These are phyloP conservation scores for Globisporangium takayamanum DNA, from an alignment of 352 stramenopile genomes.

Conservation along the genomic window DNA sequence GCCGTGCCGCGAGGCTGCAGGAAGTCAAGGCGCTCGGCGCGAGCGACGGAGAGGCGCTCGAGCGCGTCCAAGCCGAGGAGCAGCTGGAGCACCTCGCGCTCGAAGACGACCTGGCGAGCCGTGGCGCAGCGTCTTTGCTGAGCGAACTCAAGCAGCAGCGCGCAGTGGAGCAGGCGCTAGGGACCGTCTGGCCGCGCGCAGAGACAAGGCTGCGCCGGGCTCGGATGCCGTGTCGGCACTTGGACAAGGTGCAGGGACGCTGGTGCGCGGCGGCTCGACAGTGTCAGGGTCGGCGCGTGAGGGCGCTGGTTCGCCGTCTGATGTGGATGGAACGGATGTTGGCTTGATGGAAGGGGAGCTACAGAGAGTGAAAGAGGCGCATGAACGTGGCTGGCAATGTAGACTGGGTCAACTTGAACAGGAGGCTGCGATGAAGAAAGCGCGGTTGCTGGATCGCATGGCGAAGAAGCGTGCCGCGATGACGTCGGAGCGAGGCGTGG, in stretches of 20 bases:
- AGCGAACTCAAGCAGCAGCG: slow-evolving; percentile 3
- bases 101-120: neutral
- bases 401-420: slow-evolving; percentile 23
- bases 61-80: neutral
- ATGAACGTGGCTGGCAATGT: slow-evolving; percentile 19
- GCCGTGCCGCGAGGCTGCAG: neutral
- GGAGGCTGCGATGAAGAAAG: slow-evolving; percentile 26
- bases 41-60: neutral
- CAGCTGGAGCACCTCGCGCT: neutral
- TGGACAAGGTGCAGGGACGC: neutral
- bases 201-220: neutral
- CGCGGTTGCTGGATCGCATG: slow-evolving; percentile 22
- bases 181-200: neutral
- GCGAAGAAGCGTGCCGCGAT: slow-evolving; percentile 18
- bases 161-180: neutral
- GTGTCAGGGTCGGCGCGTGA: neutral
- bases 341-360: slow-evolving; percentile 20
- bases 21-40: neutral
- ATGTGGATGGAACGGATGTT: neutral
- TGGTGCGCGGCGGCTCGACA: neutral
- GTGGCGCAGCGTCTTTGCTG: neutral
- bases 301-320: no score
- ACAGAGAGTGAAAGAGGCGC: slow-evolving; percentile 22
- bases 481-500: neutral
- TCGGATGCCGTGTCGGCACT: neutral